phyloP scores from a whole-genome alignment of 2,329 filamentous ascomycete genomes.

The Trichoderma sp. region DNA sequence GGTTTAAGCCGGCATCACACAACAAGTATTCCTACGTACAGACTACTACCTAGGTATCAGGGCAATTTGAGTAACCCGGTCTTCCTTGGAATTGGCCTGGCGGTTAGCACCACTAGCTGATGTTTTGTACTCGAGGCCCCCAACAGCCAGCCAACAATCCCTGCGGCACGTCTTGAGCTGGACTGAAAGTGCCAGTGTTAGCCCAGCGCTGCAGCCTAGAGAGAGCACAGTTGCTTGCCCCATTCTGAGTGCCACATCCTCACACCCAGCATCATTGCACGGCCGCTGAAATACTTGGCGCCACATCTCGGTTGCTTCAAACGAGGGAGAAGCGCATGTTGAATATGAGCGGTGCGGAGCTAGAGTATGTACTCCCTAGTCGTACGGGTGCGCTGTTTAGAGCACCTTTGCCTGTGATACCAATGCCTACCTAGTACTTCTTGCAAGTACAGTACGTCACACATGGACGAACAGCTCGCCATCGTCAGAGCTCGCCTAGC shows the following conservation, averaged over 20 bases:
- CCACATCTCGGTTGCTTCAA: neutral
- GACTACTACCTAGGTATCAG: neutral
- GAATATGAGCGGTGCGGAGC: neutral
- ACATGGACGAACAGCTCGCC: neutral
- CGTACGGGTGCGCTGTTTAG: neutral
- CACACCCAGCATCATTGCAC: conserved; percentile 6
- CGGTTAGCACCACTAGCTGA: conserved; percentile 13
- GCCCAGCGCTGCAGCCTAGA: neutral
- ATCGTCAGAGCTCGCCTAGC: conserved; percentile 21
- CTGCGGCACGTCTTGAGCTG: conserved; percentile 10
- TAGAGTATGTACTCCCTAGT: neutral
- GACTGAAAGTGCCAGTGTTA: conserved; percentile 6
- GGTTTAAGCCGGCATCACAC: conserved; percentile 3
- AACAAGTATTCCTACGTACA: neutral
- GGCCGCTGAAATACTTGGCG: neutral
- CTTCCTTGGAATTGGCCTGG: neutral
- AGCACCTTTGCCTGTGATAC: neutral
- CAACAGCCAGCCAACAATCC: conserved; percentile 13
- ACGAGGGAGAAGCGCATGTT: neutral
- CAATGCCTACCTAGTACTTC: neutral
- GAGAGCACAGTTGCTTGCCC: neutral
- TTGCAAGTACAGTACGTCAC: neutral
- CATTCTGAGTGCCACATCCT: conserved; percentile 3
- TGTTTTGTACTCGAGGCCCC: conserved; percentile 13
- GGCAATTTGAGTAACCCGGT: neutral